A percentile compares a stretch with the other conserved stretches of the same genome.
Evolutionary conservation across 257 asterid genomes (phyloP).

Genomic region (Solanum chiquidenum): DNA sequence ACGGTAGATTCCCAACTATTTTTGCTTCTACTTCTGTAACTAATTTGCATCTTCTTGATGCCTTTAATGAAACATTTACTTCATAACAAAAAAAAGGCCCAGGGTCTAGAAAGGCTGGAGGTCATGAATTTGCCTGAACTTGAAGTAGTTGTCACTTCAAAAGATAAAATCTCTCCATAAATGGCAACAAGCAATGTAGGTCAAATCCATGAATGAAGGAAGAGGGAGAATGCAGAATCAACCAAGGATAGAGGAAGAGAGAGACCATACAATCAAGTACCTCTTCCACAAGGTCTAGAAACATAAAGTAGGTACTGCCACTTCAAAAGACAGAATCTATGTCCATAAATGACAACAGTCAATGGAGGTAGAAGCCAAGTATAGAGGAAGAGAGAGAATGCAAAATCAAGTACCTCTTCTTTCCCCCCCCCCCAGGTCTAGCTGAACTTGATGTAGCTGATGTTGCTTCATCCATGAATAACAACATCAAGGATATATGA

Average conservation of each 20-base stretch:
- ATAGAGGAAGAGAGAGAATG: not conserved
- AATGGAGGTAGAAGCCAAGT: not conserved
- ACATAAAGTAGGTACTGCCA: not conserved
- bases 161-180: not conserved
- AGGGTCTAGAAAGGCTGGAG: not conserved
- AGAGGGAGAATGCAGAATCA: not conserved
- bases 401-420: not conserved
- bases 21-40: not conserved
- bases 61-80: not conserved
- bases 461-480: not conserved
- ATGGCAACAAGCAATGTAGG: not conserved
- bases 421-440: not conserved
- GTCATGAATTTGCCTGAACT: not conserved
- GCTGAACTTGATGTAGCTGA: not conserved
- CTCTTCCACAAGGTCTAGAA: not conserved
- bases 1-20: not conserved
- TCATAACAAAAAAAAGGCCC: not conserved
- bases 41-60: not conserved
- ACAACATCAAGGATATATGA: not conserved
- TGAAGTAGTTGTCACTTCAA: not conserved
- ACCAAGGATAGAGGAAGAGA: not conserved
- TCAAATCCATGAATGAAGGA: not conserved
- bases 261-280: not conserved
- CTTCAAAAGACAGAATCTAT: not conserved
- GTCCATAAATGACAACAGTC: not conserved